Evolutionary conservation across 139 green algal species (phyloP).

Genomic region (Chlamydomonas schloesseri): DNA sequence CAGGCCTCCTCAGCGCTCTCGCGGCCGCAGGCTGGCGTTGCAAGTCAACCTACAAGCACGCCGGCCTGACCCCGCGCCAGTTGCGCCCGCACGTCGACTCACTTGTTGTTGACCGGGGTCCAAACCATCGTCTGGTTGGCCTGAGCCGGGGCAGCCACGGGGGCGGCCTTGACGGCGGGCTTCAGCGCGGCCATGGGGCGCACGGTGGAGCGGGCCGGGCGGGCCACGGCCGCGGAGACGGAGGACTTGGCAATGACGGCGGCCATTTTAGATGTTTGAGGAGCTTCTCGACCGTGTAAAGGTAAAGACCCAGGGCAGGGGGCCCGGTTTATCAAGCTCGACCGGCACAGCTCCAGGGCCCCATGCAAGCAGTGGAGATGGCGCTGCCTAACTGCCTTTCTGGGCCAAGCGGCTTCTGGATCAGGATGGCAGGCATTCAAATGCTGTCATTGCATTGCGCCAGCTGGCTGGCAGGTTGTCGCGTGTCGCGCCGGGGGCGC

Average conservation of each 20-base stretch:
- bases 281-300: background rate
- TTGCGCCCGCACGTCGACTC: slow-evolving; percentile 18
- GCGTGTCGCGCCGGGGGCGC: too few relatives aligned
- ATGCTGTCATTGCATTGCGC: too few relatives aligned
- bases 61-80: background rate
- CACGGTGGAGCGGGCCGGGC: slow-evolving; percentile 6
- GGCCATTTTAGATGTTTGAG: slow-evolving; percentile 38
- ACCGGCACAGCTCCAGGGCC: too few relatives aligned
- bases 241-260: slow-evolving; percentile 47
- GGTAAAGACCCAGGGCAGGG: background rate
- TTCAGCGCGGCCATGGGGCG: slow-evolving; percentile 42
- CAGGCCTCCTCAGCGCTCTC: too few relatives aligned
- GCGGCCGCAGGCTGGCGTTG: too few relatives aligned
- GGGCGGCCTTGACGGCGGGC: slow-evolving; percentile 45
- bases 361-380: too few relatives aligned
- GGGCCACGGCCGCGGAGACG: slow-evolving; percentile 21
- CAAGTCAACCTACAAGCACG: background rate
- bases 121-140: slow-evolving; percentile 84
- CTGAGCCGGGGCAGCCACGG: slow-evolving; percentile 65
- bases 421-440: too few relatives aligned
- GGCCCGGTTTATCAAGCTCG: too few relatives aligned
- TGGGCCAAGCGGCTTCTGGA: too few relatives aligned
- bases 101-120: slow-evolving; percentile 89
- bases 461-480: too few relatives aligned
- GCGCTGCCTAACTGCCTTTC: too few relatives aligned